Conservation (phyloP, 257 asterid species). For the Solanum paucissectum region DNA sequence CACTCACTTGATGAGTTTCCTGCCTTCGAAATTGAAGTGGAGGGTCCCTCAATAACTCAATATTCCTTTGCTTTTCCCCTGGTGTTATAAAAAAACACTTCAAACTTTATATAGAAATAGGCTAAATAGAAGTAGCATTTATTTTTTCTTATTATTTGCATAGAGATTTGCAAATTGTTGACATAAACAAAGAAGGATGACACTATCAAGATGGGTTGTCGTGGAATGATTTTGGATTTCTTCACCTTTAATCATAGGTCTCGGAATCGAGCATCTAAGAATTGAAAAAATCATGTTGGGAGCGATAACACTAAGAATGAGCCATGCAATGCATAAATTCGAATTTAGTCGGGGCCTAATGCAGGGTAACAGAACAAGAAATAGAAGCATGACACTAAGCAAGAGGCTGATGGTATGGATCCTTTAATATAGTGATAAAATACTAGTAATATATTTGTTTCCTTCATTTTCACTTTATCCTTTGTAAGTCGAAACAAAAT, state of each 20-base stretch:
- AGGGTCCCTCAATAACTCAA: too few relatives aligned
- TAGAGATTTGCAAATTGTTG: not conserved
- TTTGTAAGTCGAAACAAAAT: too few relatives aligned
- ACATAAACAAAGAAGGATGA: not conserved
- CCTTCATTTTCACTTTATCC: not conserved
- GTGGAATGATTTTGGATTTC: not conserved
- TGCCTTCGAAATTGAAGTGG: not conserved
- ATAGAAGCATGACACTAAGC: not conserved
- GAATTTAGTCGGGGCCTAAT: accelerated
- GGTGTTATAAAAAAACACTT: too few relatives aligned
- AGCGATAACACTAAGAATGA: not conserved
- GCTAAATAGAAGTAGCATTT: not conserved
- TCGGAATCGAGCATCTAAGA: not conserved
- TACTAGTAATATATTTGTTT: not conserved
- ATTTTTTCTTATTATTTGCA: not conserved
- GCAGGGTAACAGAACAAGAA: not conserved
- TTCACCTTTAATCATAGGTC: too few relatives aligned
- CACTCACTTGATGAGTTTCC: not conserved
- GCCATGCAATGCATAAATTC: not conserved
- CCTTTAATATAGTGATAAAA: not conserved
- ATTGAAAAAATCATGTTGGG: not conserved
- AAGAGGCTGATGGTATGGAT: not conserved
- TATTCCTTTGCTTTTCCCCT: too few relatives aligned
- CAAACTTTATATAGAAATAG: too few relatives aligned
- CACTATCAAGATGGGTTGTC: not conserved